These are phyloP conservation scores for Fraxinus cuspidata DNA, from an alignment of 257 asterid species.

Conservation along the genomic window DNA sequence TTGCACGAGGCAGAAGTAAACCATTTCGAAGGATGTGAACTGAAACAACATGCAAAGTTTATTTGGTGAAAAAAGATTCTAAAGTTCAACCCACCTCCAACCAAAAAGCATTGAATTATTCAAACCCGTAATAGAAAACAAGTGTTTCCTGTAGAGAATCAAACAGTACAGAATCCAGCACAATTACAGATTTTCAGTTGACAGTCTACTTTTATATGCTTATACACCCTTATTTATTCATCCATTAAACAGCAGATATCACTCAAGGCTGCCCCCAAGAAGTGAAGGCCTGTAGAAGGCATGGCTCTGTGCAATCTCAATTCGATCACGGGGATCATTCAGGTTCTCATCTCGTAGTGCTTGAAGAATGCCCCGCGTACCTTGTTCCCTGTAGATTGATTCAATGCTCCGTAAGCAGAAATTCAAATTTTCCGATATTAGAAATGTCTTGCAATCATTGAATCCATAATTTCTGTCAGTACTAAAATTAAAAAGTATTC, in stretches of 20 bases:
- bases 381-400: conserved; percentile 57
- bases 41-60: not conserved
- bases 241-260: not conserved
- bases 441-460: not conserved
- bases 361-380: conserved; percentile 63
- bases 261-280: conserved; percentile 52
- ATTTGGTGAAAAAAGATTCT: conserved; percentile 12
- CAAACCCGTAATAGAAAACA: not conserved
- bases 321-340: conserved; percentile 90
- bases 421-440: not conserved
- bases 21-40: not conserved
- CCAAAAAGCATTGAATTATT: not conserved
- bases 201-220: not conserved
- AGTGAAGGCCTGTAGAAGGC: conserved; percentile 91
- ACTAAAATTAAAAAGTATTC: not conserved
- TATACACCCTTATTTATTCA: not conserved
- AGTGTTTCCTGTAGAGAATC: not conserved
- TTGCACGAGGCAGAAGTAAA: not conserved
- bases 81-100: not conserved
- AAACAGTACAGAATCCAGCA: not conserved
- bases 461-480: not conserved
- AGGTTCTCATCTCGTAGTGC: conserved; percentile 81
- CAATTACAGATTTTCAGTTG: not conserved
- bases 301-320: conserved; percentile 83
- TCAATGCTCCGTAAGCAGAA: not conserved